Percentiles rank a stretch among this genome's conserved stretches.
Conservation (phyloP, 352 stramenopile genomes). For the Pythium myriotylum region DNA sequence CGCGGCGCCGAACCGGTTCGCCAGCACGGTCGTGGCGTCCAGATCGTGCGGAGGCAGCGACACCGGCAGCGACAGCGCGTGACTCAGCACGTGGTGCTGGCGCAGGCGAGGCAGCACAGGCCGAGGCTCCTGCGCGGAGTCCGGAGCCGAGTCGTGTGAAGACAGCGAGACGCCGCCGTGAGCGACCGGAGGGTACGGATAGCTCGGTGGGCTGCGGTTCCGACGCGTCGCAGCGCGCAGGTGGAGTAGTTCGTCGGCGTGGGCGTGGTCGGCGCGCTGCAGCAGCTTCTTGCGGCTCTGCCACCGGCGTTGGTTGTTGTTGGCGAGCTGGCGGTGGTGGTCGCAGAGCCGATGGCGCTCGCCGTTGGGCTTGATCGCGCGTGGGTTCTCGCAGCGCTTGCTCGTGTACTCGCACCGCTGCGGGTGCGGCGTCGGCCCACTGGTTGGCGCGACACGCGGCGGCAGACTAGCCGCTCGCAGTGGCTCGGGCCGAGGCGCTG, state of each 20-base stretch:
- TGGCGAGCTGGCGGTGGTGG: slow-evolving; percentile 62
- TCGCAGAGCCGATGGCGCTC: slow-evolving; percentile 57
- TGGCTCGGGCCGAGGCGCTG: no score
- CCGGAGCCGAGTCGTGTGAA: not conserved
- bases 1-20: not conserved
- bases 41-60: not conserved
- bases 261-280: slow-evolving; percentile 2
- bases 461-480: no score
- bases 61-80: slow-evolving; percentile 10
- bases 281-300: slow-evolving; percentile 34
- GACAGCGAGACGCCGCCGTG: not conserved
- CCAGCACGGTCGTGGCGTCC: not conserved
- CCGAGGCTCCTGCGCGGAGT: not conserved
- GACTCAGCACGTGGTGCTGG: slow-evolving; percentile 18
- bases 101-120: slow-evolving; percentile 9
- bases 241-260: not conserved
- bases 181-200: not conserved
- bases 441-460: not conserved
- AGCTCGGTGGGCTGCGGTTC: not conserved
- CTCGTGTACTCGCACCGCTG: slow-evolving; percentile 25
- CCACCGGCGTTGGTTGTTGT: slow-evolving; percentile 65
- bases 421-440: slow-evolving; percentile 4
- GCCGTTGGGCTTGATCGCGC: slow-evolving; percentile 38
- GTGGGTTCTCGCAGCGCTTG: slow-evolving; percentile 29
- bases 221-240: slow-evolving; percentile 8